Evolutionary conservation across 345 rosid species (phyloP).

Genomic region (Hibiscus trionum): DNA sequence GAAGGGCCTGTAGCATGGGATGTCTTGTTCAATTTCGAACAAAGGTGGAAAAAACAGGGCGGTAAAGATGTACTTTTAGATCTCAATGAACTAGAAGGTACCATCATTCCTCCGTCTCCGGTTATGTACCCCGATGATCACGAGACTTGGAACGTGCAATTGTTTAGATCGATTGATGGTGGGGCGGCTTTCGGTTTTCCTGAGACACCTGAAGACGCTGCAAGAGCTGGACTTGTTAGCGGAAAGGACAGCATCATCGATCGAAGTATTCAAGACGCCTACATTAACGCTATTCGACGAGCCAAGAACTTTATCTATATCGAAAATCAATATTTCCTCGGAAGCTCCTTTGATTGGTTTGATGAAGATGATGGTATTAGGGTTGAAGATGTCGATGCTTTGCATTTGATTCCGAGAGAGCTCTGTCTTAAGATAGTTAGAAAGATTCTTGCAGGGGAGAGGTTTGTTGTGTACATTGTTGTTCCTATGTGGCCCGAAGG

Average conservation of each 20-base stretch:
- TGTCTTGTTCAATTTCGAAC: conserved; percentile 87
- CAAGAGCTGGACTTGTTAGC: conserved; percentile 87
- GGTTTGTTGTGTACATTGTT: conserved; percentile 72
- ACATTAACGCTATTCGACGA: conserved; percentile 84
- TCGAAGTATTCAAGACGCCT: conserved; percentile 94
- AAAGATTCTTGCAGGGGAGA: conserved; percentile 83
- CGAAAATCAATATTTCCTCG: conserved; percentile 95
- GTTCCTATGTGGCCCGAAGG: conserved; percentile 99
- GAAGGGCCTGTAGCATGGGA: conserved; percentile 99
- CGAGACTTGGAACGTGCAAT: conserved; percentile 80
- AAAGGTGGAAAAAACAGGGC: conserved; percentile 94
- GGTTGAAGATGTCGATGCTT: conserved; percentile 76
- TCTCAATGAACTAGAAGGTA: conserved; percentile 62
- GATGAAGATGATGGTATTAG: conserved; percentile 70
- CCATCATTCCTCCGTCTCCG: conserved; percentile 85
- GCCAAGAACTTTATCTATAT: conserved; percentile 94
- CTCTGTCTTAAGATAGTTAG: conserved; percentile 86
- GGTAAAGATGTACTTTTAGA: conserved; percentile 70
- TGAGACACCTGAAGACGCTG: conserved; percentile 91
- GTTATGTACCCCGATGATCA: conserved; percentile 67
- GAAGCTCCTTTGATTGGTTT: conserved; percentile 81
- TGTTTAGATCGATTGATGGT: conserved; percentile 98
- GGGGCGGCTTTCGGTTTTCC: conserved; percentile 99
- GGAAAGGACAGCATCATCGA: conserved; percentile 96
- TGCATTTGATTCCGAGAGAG: conserved; percentile 92